These are phyloP conservation scores for Agaricus blazei DNA, from an alignment of 768 basidiomycete species.

Conservation along the genomic window DNA sequence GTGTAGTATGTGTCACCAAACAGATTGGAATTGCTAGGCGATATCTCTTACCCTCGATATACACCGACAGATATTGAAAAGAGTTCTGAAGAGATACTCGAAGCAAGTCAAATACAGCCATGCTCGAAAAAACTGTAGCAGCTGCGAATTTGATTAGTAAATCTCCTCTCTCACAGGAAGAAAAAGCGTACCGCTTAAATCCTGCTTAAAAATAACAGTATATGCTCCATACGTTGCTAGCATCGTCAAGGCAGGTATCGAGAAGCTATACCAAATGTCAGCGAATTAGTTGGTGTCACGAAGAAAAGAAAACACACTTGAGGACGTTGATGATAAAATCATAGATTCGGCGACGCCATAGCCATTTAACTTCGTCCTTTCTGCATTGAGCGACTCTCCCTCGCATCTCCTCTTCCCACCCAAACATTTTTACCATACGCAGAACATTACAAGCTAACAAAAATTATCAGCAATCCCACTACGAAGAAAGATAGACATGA, in stretches of 20 bases:
- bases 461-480: not conserved
- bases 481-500: no score
- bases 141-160: slow-evolving; percentile 19
- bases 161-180: no score
- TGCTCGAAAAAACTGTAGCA: slow-evolving; percentile 40
- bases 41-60: slow-evolving; percentile 12
- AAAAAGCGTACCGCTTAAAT: slow-evolving; percentile 15
- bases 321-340: slow-evolving; percentile 38
- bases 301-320: slow-evolving; percentile 32
- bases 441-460: slow-evolving; percentile 46
- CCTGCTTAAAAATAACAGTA: slow-evolving; percentile 28
- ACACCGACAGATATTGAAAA: slow-evolving; percentile 18
- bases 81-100: slow-evolving; percentile 40
- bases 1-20: not conserved
- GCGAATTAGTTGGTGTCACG: slow-evolving; percentile 21
- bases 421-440: slow-evolving; percentile 76
- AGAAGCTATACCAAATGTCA: slow-evolving; percentile 36
- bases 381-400: slow-evolving; percentile 50
- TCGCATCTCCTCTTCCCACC: slow-evolving; percentile 57
- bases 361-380: slow-evolving; percentile 55
- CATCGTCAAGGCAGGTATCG: slow-evolving; percentile 64
- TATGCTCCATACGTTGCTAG: slow-evolving; percentile 56
- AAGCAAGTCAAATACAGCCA: slow-evolving; percentile 57
- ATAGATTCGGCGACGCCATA: slow-evolving; percentile 40
- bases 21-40: not conserved